Percentiles rank a stretch among this genome's conserved stretches.
Evolutionary conservation across 805 yeast species (phyloP).

Genomic region (Dipodascopsis uninucleata): DNA sequence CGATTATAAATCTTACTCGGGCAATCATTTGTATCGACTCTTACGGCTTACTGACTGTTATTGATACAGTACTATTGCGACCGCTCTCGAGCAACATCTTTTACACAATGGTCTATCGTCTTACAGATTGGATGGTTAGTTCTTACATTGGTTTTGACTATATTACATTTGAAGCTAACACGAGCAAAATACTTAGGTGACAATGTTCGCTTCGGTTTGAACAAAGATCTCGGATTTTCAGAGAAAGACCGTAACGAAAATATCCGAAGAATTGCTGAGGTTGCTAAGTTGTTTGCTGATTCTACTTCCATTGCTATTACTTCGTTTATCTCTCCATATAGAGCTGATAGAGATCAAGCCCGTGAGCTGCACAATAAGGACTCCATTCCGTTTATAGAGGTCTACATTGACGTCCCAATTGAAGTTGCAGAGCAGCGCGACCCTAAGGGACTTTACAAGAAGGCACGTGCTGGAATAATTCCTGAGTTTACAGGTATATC

Average conservation of each 20-base stretch:
- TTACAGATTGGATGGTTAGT: slow-evolving; percentile 75
- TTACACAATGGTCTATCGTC: slow-evolving; percentile 66
- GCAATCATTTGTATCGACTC: not conserved
- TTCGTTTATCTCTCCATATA: slow-evolving; percentile 90
- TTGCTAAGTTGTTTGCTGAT: slow-evolving; percentile 89
- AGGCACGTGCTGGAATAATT: slow-evolving; percentile 92
- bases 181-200: slow-evolving; percentile 43
- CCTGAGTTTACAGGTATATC: slow-evolving; percentile 93
- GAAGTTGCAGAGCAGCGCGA: slow-evolving; percentile 95
- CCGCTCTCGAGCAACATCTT: slow-evolving; percentile 83
- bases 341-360: slow-evolving; percentile 76
- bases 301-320: slow-evolving; percentile 84
- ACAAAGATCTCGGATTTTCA: slow-evolving; percentile 90
- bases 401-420: slow-evolving; percentile 87
- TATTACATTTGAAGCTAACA: not conserved
- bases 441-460: slow-evolving; percentile 94
- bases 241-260: slow-evolving; percentile 92
- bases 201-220: slow-evolving; percentile 88
- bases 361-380: slow-evolving; percentile 76
- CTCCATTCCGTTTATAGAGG: slow-evolving; percentile 81
- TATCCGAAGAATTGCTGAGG: slow-evolving; percentile 92
- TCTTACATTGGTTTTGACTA: slow-evolving; percentile 33
- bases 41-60: not conserved
- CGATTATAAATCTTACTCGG: not conserved
- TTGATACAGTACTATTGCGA: slow-evolving; percentile 68